A percentile compares a stretch with the other conserved stretches of the same genome.
Conservation (phyloP, 768 basidiomycete species). For the Favolaschia claudopus region DNA sequence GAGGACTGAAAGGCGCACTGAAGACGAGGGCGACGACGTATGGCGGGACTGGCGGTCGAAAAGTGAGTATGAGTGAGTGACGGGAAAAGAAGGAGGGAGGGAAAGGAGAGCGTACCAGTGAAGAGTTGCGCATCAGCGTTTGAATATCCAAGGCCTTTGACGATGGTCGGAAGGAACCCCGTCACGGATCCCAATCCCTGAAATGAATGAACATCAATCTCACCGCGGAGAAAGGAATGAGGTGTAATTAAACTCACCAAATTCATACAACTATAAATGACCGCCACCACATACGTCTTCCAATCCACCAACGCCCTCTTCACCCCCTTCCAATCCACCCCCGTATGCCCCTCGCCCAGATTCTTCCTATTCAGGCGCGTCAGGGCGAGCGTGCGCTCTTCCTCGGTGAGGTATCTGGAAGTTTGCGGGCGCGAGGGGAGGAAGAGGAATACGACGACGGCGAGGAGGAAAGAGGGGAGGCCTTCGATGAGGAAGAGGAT, state of each 20-base stretch:
- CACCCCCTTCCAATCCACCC: constrained; percentile 14
- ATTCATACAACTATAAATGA: constrained; percentile 18
- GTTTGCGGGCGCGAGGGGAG: constrained; percentile 24
- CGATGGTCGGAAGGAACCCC: constrained; percentile 18
- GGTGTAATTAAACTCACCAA: too few species aligned
- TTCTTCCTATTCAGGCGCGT: constrained; percentile 12
- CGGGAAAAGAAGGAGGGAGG: too few species aligned
- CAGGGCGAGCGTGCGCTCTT: constrained; percentile 15
- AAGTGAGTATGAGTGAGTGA: background rate
- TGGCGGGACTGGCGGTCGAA: constrained; percentile 14
- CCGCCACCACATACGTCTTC: constrained; percentile 16
- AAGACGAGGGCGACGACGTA: constrained; percentile 19
- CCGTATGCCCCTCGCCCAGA: constrained; percentile 21
- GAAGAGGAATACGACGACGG: constrained; percentile 14
- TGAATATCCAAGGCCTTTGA: constrained; percentile 19
- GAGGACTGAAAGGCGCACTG: constrained; percentile 4
- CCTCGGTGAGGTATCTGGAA: background rate
- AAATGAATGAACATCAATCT: too few species aligned
- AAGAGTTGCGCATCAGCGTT: constrained; percentile 17
- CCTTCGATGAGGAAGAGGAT: constrained; percentile 27
- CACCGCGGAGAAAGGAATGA: too few species aligned
- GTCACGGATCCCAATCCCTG: constrained; percentile 11
- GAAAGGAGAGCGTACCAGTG: constrained; percentile 13
- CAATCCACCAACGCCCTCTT: constrained; percentile 4
- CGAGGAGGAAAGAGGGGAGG: constrained; percentile 15